Evolutionary conservation across 2,329 filamentous ascomycete species (phyloP), one percentile per base, ranked within the genome.

Genomic region (Venturia effusa): DNA sequence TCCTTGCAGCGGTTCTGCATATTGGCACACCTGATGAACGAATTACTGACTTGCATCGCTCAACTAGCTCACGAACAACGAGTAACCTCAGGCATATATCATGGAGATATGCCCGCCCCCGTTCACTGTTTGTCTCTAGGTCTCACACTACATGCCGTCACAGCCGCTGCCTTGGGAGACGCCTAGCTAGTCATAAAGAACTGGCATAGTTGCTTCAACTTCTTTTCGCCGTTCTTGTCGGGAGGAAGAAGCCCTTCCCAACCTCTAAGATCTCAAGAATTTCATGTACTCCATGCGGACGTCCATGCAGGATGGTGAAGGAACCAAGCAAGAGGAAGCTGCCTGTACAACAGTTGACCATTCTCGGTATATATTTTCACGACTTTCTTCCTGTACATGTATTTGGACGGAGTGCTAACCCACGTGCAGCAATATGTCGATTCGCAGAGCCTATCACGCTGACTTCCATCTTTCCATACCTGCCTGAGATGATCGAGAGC

Each of bases 401-500:
- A 19, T 32, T 24, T 51, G 24, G 8, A 41, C 11, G 24, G 19
- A 27, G 30, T n/a, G 19, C 30, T 67, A 62, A 61, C n/a, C 43
- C 39, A 19, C 39, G 57, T 27, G 34, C 70, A 96, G 92, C 91
- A 74, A 90, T 96, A 80, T 92, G 95, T 72, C 90, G 92, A 67
- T 85, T 97, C 68, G 90, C 92, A 62, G 92, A 97, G 76, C 92
- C 92, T 27, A 93, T 97, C 70, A 92, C 92, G 61, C 83, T 97
- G 67, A 96, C 92, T 1, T 94, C 90, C 71, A 94, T 96, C 75
- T 95, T 93, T 70, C 92, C 92, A 24, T 97, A 96, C 90, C 66
- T 95, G 87, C 43, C 93, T 90, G 74, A 76, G 62, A 74, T 76
- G 69, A 75, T 77, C 69, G 73, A 76, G 66, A 72, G 69, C 4